Evolutionary conservation across 2,329 filamentous ascomycete genomes (phyloP), one percentile per base, ranked within the genome.

Genomic region (Amylocarpus encephaloides): DNA sequence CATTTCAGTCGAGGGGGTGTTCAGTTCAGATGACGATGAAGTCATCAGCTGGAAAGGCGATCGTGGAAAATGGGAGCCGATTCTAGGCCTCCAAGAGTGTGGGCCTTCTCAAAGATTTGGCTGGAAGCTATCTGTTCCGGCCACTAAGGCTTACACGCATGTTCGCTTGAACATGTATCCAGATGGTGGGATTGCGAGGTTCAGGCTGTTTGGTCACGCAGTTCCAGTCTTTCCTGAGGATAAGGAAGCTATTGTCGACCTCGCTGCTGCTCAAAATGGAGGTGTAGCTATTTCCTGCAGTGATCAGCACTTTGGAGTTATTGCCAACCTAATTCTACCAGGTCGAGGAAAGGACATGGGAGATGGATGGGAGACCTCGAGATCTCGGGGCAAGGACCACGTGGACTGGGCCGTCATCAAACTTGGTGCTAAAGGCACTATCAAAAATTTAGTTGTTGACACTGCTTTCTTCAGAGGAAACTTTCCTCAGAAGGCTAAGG

Each of bases 401-500:
- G 71, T 86, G 16, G 88, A 93, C 68, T 93, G 88, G 87, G 75
- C 82, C n/a, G 81, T 92, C 58, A 79, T 93, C 56, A 78, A 80
- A 43, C 77, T 93, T 16, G 88, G 86, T 19, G 78, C 80, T 0
- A 74, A 79, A 4, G 85, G 80, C 6, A 73, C 74, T 52, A 77
- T 87, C 54, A 78, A 83, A 62, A 81, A 76, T 59, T 71, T 91
- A 49, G 70, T 91, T 13, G 78, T 91, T 26, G 88, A 94, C 65
- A 93, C 88, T 6, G 86, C 86, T 38, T 86, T 88, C 68, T 94
- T 91, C 67, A 71, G 88, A 46, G 88, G 88, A 12, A 94, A 94
- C 70, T 93, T 85, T 62, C 88, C 88, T 5, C 85, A 90, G 67
- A 82, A 84, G 62, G 80, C 88, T 18, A 81, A 82, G 63, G 72